Base-by-base conservation (phyloP, 768 basidiomycete genomes). In the Xerocomellus amylosporus region DNA sequence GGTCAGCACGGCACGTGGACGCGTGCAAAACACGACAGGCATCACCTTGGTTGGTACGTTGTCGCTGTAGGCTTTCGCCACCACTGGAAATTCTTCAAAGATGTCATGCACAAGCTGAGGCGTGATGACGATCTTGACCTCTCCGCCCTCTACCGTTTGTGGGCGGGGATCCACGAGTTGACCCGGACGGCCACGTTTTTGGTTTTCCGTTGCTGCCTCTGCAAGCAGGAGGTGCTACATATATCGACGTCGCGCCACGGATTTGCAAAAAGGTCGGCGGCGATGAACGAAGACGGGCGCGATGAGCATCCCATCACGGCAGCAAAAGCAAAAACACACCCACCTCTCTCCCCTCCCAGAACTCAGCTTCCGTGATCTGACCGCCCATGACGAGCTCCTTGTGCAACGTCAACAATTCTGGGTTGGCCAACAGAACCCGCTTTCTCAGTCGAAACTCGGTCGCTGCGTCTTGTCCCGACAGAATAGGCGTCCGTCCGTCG, bases 331-430 rank as follows among this genome's bases (percentile, higher is more conserved):
- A 33, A 24, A 20, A 26, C n/a, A 46, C 56, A 43, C 63, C 49
- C 67, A 97, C 93, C 81, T 97, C 90, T 65, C 97, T 79, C 31
- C 93, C 93, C 56, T 94, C 93, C 97, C 97, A 98, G 70, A 98
- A 99, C 61, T 99, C 97, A 0, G 84, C 81, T 71, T 98, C 95
- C 2, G 87, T 88, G 30, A 99, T 88, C 58, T 90, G 87, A 10
- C 87, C 85, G 28, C 77, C 77, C 71, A 91, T 83, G 43, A 98
- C 97, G 55, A 98, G 82, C 46, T 96, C 91, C 37, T 85, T 84
- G 70, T 98, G 95, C 41, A 99, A 75, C 12, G 82, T 70, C 19
- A 85, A 86, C 51, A 98, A 78, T 54, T 92, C 90, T 1, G 88
- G 82, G 58, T 87, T 86, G 67, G 82, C 82, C 64, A 90, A 66